These are phyloP conservation scores for Rhizomucor miehei DNA, from an alignment of 371 early-diverging fungal species.

Conservation along the genomic window DNA sequence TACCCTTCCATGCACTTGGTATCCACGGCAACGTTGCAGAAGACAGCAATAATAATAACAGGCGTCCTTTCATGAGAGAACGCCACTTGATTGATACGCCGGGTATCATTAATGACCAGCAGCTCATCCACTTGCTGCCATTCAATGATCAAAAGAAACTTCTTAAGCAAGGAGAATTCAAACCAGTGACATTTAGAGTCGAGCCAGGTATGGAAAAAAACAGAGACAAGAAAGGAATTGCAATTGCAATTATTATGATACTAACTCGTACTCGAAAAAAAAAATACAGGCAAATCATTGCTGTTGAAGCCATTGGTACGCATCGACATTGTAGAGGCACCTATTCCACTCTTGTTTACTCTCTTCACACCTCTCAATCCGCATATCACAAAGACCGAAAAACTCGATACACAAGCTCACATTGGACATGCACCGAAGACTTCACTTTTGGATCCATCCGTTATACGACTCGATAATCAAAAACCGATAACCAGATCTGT, in stretches of 20 bases:
- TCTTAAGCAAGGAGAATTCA: constrained; percentile 37
- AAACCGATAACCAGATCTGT: constrained; percentile 25
- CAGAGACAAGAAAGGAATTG: too few species aligned
- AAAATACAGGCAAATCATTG: constrained; percentile 49
- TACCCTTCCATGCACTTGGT: constrained; percentile 56
- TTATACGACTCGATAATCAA: constrained; percentile 11
- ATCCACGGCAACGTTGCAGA: constrained; percentile 4
- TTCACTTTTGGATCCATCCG: constrained; percentile 6
- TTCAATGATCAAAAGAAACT: constrained; percentile 50
- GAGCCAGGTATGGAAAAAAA: background rate
- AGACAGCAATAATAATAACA: constrained; percentile 8
- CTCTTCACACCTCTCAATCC: constrained; percentile 54
- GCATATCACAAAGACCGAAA: constrained; percentile 57
- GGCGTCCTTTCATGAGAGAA: constrained; percentile 35
- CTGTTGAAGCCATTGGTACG: constrained; percentile 61
- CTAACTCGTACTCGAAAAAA: too few species aligned
- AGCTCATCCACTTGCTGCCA: constrained; percentile 39
- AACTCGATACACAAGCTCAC: constrained; percentile 24
- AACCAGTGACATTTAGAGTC: constrained; percentile 48
- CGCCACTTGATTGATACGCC: constrained; percentile 68
- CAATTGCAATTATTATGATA: too few species aligned
- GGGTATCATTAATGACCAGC: constrained; percentile 61
- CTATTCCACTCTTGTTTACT: constrained; percentile 51
- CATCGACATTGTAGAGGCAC: constrained; percentile 55
- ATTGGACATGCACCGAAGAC: constrained; percentile 6